Evolutionary conservation across 768 basidiomycete genomes (phyloP).

Genomic region (Suillus plorans): DNA sequence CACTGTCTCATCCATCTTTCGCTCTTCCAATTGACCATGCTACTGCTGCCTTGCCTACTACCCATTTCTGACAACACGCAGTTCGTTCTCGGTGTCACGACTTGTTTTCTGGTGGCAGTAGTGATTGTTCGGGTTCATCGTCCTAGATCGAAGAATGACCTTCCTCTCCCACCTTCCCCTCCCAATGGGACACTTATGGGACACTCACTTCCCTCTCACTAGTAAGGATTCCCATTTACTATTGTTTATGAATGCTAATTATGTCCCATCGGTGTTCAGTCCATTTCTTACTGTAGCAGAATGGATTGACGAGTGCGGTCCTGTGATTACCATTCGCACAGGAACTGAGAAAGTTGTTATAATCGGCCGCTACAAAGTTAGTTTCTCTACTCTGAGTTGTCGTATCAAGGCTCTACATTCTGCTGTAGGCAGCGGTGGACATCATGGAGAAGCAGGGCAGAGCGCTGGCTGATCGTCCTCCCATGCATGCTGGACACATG

Average conservation of each 20-base stretch:
- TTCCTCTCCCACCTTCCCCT: background rate
- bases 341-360: background rate
- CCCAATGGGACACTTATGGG: background rate
- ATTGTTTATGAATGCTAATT: background rate
- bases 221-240: background rate
- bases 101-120: background rate
- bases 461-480: constrained; percentile 10
- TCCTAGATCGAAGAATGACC: background rate
- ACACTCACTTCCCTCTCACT: background rate
- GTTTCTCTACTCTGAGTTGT: background rate
- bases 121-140: background rate
- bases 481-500: background rate
- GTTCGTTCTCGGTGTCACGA: background rate
- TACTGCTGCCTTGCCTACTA: background rate
- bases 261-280: background rate
- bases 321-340: background rate
- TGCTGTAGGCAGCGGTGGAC: constrained; percentile 29
- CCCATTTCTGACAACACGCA: background rate
- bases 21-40: background rate
- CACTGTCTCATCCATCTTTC: background rate
- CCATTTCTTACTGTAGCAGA: background rate
- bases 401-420: background rate
- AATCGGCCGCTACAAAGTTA: background rate
- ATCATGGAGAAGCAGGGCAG: constrained; percentile 60
- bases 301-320: background rate